Base-by-base conservation (phyloP, 2,329 filamentous ascomycete species). In the Talaromyces sp. region DNA sequence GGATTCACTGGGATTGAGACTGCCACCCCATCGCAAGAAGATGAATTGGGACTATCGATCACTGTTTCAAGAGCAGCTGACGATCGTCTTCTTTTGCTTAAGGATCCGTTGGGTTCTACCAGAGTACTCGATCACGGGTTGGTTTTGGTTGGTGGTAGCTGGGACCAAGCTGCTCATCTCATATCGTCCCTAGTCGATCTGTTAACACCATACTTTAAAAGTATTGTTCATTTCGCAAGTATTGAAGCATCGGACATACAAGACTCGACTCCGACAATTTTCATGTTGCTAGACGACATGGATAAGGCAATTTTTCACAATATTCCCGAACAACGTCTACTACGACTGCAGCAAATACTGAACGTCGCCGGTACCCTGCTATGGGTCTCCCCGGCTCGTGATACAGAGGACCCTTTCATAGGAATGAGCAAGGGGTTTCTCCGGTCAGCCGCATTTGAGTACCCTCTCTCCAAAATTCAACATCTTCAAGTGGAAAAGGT, bases 351-450 rank as follows among this genome's bases (percentile, higher is more conserved):
- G 51, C 51, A 53, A n/a, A 8, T 53, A 16, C 14, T 53, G 9
- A 53, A 28, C 5, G 51, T 33, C 27, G 36, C 33, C 16, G 28
- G 53, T 12, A 50, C 40, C 8, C 14, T 65, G 10, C 52, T 65
- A 31, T 65, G 63, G 63, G 53, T 65, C 6, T 6, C n/a, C 3
- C 57, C 57, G 12, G n/a, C 28, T 33, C 52, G 36, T 14, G 50
- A 30, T 47, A 30, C 12, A 23, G 14, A 56, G 12, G 40, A 65
- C 14, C 61, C 62, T 12, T 61, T 61, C 34, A 33, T 36, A 7
- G 47, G 36, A 5, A 62, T 62, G 59, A 61, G 36, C 16, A 54
- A 61, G 7, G 61, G 59, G 8, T 34, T 65, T 27, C 30, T 54
- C 16, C 63, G 63, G 2, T 59, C 58, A 6, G 12, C 62, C 6